These are phyloP conservation scores for Biancaea sappan DNA, from an alignment of 306 rosid species.

Conservation along the genomic window DNA sequence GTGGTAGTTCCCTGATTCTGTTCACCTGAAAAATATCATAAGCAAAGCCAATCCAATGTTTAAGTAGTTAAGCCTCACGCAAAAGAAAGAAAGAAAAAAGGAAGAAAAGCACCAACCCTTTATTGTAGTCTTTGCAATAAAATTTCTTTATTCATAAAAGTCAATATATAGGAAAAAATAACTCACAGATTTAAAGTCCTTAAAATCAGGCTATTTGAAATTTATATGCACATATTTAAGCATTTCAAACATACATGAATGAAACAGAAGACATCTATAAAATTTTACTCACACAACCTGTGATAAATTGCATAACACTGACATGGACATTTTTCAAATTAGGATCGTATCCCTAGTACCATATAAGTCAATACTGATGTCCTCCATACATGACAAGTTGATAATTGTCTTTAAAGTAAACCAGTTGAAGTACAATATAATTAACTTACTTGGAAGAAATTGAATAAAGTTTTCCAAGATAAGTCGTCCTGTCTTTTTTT, in stretches of 20 bases:
- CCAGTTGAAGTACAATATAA: no score
- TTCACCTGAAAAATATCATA: slow-evolving; percentile 65
- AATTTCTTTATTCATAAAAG: neutral
- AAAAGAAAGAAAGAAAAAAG: neutral
- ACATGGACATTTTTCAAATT: no score
- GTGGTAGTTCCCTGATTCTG: slow-evolving; percentile 91
- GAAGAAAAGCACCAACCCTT: neutral
- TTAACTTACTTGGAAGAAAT: no score
- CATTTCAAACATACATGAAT: neutral
- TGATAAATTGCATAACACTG: neutral
- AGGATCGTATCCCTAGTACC: no score
- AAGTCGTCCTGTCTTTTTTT: neutral
- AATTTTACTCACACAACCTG: neutral
- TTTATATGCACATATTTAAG: neutral
- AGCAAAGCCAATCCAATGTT: neutral
- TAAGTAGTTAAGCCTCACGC: neutral
- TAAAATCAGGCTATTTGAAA: neutral
- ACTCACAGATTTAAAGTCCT: neutral
- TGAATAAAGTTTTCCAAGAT: no score
- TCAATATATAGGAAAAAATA: neutral
- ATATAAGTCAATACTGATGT: no score
- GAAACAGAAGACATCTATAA: neutral
- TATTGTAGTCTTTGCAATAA: neutral
- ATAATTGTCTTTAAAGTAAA: no score
- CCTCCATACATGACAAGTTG: no score